Evolutionary conservation across 768 basidiomycete genomes (phyloP).

Genomic region (Symmetrospora coprosmae): DNA sequence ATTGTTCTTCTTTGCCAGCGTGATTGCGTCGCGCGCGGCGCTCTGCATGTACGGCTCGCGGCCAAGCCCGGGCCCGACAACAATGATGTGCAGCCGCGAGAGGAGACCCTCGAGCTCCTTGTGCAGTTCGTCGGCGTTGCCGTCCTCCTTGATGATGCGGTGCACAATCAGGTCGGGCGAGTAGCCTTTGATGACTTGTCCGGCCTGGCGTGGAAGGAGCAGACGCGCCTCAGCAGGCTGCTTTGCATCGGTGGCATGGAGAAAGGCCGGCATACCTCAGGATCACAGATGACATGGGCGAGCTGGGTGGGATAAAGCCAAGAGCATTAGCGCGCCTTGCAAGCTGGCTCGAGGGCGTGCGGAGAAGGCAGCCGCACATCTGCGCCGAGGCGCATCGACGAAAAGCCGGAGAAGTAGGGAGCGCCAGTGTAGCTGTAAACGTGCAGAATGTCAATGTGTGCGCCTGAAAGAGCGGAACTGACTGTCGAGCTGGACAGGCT

Average conservation of each 20-base stretch:
- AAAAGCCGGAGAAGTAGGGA: slow-evolving; percentile 86
- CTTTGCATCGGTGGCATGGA: too few relatives aligned
- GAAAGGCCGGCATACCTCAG: too few relatives aligned
- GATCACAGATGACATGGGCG: slow-evolving; percentile 94
- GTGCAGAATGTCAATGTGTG: background rate
- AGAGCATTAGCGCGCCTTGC: background rate
- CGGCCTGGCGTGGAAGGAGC: too few relatives aligned
- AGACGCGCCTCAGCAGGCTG: too few relatives aligned
- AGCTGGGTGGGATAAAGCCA: slow-evolving; percentile 67
- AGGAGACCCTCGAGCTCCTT: slow-evolving; percentile 45
- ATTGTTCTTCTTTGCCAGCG: slow-evolving; percentile 54
- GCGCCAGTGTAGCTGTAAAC: slow-evolving; percentile 76
- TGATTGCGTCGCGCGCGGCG: slow-evolving; percentile 61
- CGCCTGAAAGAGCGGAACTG: background rate
- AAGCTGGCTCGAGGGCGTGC: background rate
- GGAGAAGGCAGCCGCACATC: background rate
- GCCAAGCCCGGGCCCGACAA: slow-evolving; percentile 88
- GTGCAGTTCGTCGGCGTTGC: slow-evolving; percentile 25
- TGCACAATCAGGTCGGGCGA: slow-evolving; percentile 92
- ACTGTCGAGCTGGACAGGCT: background rate
- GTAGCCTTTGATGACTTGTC: slow-evolving; percentile 86
- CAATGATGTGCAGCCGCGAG: slow-evolving; percentile 73
- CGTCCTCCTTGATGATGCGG: slow-evolving; percentile 64
- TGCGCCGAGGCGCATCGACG: slow-evolving; percentile 56
- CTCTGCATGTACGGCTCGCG: slow-evolving; percentile 78